Conservation (phyloP, 2,329 filamentous ascomycete genomes). For the Fusarium compactum region DNA sequence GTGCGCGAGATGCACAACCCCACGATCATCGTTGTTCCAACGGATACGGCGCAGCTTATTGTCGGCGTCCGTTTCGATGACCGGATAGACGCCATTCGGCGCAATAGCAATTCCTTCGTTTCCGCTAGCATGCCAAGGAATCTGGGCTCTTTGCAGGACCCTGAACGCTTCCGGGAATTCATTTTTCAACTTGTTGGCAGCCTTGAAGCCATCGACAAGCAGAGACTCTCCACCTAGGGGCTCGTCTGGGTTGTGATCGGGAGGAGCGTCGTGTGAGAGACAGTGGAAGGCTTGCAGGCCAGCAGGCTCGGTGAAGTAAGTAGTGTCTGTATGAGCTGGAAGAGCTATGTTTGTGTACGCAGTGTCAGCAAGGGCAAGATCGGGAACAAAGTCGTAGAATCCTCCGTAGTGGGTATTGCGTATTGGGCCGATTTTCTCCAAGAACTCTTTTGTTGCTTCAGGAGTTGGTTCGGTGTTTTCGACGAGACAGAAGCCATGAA, state of each 20-base stretch:
- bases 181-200: constrained; percentile 69
- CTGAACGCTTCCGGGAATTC: constrained; percentile 69
- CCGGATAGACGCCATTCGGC: constrained; percentile 76
- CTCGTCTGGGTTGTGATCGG: constrained; percentile 47
- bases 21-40: constrained; percentile 95
- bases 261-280: constrained; percentile 73
- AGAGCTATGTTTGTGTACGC: constrained; percentile 90
- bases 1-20: constrained; percentile 61
- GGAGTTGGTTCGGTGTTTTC: constrained; percentile 74
- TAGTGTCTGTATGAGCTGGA: constrained; percentile 90
- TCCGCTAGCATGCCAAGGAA: constrained; percentile 89
- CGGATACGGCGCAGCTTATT: constrained; percentile 70
- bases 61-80: constrained; percentile 70
- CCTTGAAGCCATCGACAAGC: constrained; percentile 87
- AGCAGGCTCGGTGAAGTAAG: constrained; percentile 93
- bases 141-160: constrained; percentile 65
- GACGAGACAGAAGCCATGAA: constrained; percentile 83
- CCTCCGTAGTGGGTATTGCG: constrained; percentile 90
- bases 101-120: constrained; percentile 86
- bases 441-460: constrained; percentile 77
- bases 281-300: constrained; percentile 94
- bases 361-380: constrained; percentile 88
- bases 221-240: constrained; percentile 78
- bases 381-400: constrained; percentile 85
- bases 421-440: constrained; percentile 87